Evolutionary conservation across 805 yeast species (phyloP).

Genomic region (Myxozyma melibiosi): DNA sequence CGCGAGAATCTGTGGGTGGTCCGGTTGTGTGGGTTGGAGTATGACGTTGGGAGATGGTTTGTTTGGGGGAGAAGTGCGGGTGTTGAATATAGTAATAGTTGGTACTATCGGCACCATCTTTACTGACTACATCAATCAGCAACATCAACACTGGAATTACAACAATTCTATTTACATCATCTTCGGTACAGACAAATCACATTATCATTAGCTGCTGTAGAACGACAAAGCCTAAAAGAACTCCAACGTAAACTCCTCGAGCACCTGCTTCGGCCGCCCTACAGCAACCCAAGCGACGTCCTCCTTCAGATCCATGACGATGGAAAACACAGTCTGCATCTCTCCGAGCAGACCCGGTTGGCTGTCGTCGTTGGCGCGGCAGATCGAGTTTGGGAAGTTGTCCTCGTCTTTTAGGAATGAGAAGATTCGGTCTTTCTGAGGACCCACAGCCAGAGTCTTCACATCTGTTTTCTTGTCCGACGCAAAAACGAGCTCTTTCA

Average conservation of each 20-base stretch:
- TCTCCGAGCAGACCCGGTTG: conserved; percentile 30
- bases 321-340: conserved; percentile 37
- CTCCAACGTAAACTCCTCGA: conserved; percentile 23
- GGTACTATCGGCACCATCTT: no score
- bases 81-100: no score
- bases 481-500: conserved; percentile 14
- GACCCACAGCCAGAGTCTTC: neutral
- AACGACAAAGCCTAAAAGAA: conserved; percentile 15
- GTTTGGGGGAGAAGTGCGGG: neutral
- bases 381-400: conserved; percentile 37
- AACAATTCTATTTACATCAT: no score
- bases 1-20: conserved; percentile 1
- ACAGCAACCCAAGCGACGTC: conserved; percentile 33
- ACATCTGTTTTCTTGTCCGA: conserved; percentile 3
- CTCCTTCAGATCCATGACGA: conserved; percentile 37
- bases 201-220: no score
- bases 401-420: conserved; percentile 34
- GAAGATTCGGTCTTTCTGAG: conserved; percentile 28
- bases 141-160: no score
- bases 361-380: conserved; percentile 33
- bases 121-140: no score
- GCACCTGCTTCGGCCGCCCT: conserved; percentile 35
- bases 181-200: no score
- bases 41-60: neutral
- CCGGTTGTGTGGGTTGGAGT: no score